phyloP scores from a whole-genome alignment of 225 moss, liverwort and hornwort species.

The Pseudisothecium myosuroides region DNA sequence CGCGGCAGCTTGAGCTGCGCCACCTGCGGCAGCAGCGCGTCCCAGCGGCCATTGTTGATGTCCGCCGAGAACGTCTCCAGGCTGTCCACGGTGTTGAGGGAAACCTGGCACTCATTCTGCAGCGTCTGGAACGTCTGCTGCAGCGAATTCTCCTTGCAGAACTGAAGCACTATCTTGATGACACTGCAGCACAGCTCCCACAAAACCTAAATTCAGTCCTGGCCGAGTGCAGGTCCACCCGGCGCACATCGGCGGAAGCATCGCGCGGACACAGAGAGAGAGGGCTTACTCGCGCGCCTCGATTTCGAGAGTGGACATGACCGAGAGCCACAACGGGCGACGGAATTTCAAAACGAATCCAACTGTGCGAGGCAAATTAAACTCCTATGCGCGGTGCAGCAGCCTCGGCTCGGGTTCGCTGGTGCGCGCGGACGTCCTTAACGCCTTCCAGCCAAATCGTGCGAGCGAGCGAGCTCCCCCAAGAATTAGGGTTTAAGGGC shows the following conservation, averaged over 20 bases:
- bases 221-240: not conserved
- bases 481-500: not conserved
- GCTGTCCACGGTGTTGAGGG: conserved; percentile 96
- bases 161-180: conserved; percentile 97
- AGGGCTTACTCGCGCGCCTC: conserved; percentile 83
- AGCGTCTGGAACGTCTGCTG: conserved; percentile 99
- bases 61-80: conserved; percentile 89
- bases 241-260: not conserved
- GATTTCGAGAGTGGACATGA: conserved; percentile 99
- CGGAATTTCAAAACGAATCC: not conserved
- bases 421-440: not conserved
- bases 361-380: not conserved
- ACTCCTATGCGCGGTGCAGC: not conserved
- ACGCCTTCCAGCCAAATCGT: not conserved
- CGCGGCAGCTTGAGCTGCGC: conserved; percentile 99
- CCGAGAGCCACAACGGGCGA: not conserved
- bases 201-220: conserved; percentile 1
- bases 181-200: conserved; percentile 26
- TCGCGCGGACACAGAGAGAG: not conserved
- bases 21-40: conserved; percentile 95
- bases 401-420: not conserved
- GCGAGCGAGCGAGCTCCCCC: not conserved
- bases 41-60: conserved; percentile 99
- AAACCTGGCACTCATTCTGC: conserved; percentile 99
- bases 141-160: conserved; percentile 98